phyloP scores from a whole-genome alignment of 2,329 filamentous ascomycete species.

The Cladophialophora chaetospira region DNA sequence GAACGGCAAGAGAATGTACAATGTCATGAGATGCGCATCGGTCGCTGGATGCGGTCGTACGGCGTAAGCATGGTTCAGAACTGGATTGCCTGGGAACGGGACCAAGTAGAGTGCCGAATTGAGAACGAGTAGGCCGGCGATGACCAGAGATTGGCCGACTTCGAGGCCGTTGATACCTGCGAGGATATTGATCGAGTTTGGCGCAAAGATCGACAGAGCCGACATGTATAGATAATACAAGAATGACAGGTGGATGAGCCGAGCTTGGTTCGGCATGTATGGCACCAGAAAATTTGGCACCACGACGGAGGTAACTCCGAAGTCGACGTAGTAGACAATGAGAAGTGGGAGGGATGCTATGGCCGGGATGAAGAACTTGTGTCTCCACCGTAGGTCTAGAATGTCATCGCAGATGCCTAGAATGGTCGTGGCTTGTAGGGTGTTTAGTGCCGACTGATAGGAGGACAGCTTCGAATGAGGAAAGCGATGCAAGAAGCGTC shows the following conservation, averaged over 20 bases:
- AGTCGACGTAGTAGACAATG: slow-evolving; percentile 97
- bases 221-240: slow-evolving; percentile 98
- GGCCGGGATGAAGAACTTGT: slow-evolving; percentile 97
- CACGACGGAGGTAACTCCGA: slow-evolving; percentile 93
- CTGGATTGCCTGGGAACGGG: slow-evolving; percentile 49
- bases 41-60: slow-evolving; percentile 89
- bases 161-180: slow-evolving; percentile 99
- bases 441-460: slow-evolving; percentile 90
- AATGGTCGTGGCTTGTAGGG: slow-evolving; percentile 85
- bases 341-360: slow-evolving; percentile 91
- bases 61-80: slow-evolving; percentile 44
- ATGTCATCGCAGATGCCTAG: slow-evolving; percentile 94
- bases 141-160: slow-evolving; percentile 88
- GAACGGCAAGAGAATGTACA: slow-evolving; percentile 93
- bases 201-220: slow-evolving; percentile 92
- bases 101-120: slow-evolving; percentile 87
- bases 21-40: slow-evolving; percentile 92
- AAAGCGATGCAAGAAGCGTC: slow-evolving; percentile 85
- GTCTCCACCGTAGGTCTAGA: slow-evolving; percentile 97
- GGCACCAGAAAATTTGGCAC: slow-evolving; percentile 82
- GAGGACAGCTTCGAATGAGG: slow-evolving; percentile 96
- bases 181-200: slow-evolving; percentile 99
- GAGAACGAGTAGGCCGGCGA: slow-evolving; percentile 77
- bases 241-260: slow-evolving; percentile 77
- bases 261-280: slow-evolving; percentile 65